These are phyloP conservation scores for Hura crepitans DNA, from an alignment of 441 rosid genomes.

Conservation along the genomic window DNA sequence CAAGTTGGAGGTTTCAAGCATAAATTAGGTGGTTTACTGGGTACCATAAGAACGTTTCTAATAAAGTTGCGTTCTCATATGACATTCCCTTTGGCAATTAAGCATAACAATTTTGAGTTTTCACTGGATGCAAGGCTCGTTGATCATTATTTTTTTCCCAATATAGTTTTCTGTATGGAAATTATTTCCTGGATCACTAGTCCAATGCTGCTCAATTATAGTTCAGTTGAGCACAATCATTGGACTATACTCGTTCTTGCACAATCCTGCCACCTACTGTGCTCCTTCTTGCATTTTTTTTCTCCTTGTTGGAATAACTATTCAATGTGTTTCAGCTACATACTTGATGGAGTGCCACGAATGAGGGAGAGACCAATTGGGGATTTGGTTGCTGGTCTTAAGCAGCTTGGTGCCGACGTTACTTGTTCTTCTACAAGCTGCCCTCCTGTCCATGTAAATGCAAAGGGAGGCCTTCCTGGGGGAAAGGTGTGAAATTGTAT, in stretches of 20 bases:
- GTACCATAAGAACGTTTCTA: neutral
- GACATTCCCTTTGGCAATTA: neutral
- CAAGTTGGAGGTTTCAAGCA: neutral
- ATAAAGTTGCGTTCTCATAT: neutral
- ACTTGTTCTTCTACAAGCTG: constrained; percentile 73
- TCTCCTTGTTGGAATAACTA: neutral
- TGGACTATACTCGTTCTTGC: neutral
- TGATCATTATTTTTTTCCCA: neutral
- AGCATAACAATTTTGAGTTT: neutral
- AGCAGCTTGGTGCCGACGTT: constrained; percentile 93
- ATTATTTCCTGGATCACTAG: neutral
- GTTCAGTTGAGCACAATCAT: neutral
- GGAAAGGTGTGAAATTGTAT: constrained; percentile 62
- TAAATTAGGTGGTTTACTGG: neutral
- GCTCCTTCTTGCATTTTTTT: neutral
- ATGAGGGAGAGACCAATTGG: constrained; percentile 99
- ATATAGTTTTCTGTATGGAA: neutral
- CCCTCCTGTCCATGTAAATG: constrained; percentile 80
- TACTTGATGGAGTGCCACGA: constrained; percentile 92
- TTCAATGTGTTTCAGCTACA: constrained; percentile 44
- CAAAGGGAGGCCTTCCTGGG: constrained; percentile 92
- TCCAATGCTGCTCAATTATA: neutral
- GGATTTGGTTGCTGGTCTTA: constrained; percentile 79
- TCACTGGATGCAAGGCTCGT: neutral
- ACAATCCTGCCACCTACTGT: neutral